Evolutionary conservation across 1,139 yeast species (phyloP).

Genomic region (Hyphopichia buzzinii): DNA sequence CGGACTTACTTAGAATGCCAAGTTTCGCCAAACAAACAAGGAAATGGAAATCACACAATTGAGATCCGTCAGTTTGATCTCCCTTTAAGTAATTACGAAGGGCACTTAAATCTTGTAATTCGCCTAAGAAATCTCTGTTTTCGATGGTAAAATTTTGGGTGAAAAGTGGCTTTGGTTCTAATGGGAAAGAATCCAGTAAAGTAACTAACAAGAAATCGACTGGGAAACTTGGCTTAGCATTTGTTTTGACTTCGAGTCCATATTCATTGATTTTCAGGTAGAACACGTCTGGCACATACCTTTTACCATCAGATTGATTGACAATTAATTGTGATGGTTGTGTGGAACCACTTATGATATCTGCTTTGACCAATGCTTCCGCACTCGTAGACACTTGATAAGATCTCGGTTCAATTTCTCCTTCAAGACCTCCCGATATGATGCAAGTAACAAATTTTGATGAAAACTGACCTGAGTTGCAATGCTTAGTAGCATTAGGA

Average conservation of each 20-base stretch:
- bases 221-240: slow-evolving; percentile 96
- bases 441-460: slow-evolving; percentile 94
- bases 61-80: slow-evolving; percentile 39
- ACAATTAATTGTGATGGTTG: slow-evolving; percentile 88
- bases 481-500: slow-evolving; percentile 68
- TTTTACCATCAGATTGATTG: slow-evolving; percentile 61
- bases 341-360: slow-evolving; percentile 80
- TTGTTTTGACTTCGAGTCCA: slow-evolving; percentile 78
- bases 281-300: slow-evolving; percentile 94
- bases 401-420: slow-evolving; percentile 87
- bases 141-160: slow-evolving; percentile 62
- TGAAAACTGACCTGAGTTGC: slow-evolving; percentile 66
- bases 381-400: slow-evolving; percentile 89
- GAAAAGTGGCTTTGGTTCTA: slow-evolving; percentile 54
- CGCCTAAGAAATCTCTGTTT: slow-evolving; percentile 73
- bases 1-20: slow-evolving; percentile 53
- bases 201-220: slow-evolving; percentile 89
- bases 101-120: slow-evolving; percentile 58
- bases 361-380: slow-evolving; percentile 85
- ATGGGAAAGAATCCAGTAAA: slow-evolving; percentile 89
- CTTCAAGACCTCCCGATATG: slow-evolving; percentile 77
- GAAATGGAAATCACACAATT: slow-evolving; percentile 70
- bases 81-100: slow-evolving; percentile 44
- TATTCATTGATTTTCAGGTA: slow-evolving; percentile 86
- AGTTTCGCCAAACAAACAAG: slow-evolving; percentile 53